These are phyloP conservation scores for Trametes gibbosa DNA, from an alignment of 768 basidiomycete genomes.

Conservation along the genomic window DNA sequence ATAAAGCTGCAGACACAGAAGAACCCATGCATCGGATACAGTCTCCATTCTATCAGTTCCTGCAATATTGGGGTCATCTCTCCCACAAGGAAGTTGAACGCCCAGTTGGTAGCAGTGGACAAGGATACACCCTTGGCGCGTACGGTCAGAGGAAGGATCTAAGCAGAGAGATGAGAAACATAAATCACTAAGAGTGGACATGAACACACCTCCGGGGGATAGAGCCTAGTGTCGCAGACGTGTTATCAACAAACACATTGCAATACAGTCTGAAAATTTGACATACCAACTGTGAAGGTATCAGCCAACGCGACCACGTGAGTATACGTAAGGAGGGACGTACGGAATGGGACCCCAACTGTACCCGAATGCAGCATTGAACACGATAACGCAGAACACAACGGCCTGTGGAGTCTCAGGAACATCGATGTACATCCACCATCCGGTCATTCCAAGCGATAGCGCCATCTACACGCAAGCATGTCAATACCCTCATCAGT, in stretches of 20 bases:
- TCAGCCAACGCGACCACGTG: not conserved
- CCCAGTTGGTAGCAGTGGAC: constrained; percentile 85
- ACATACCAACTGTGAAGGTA: constrained; percentile 4
- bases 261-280: too few species aligned
- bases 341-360: constrained; percentile 91
- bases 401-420: constrained; percentile 84
- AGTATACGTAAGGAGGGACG: constrained; percentile 26
- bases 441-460: constrained; percentile 77
- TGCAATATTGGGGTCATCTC: constrained; percentile 85
- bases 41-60: constrained; percentile 82
- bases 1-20: constrained; percentile 87
- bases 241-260: not conserved
- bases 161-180: constrained; percentile 2
- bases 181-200: not conserved
- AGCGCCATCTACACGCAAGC: constrained; percentile 66
- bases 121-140: constrained; percentile 95
- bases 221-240: constrained; percentile 34
- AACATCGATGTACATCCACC: constrained; percentile 92
- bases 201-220: constrained; percentile 71
- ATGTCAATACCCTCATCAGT: not conserved
- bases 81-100: constrained; percentile 88
- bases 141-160: constrained; percentile 88
- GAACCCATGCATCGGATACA: constrained; percentile 96
- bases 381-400: constrained; percentile 84
- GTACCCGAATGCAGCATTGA: constrained; percentile 92